Percentiles rank a stretch among this genome's conserved stretches.
phyloP scores from a whole-genome alignment of 441 rosid species.

The Geranium incanum region DNA sequence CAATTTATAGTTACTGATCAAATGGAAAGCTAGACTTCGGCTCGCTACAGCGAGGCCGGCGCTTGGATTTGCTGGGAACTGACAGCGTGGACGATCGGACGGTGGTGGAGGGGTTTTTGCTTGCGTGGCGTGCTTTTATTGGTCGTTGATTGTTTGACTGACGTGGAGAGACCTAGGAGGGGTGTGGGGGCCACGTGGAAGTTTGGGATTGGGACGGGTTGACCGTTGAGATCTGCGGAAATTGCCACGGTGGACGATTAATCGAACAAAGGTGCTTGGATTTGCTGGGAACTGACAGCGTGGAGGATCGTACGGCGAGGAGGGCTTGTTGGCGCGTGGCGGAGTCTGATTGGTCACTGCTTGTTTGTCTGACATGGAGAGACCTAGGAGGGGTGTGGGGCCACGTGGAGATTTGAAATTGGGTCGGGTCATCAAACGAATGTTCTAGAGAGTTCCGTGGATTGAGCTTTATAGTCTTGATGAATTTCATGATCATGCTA shows the following conservation, averaged over 20 bases:
- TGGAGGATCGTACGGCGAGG: conserved; percentile 40
- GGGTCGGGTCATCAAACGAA: too few species aligned
- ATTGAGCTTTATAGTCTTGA: too few species aligned
- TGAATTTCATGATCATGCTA: too few species aligned
- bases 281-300: conserved; percentile 21
- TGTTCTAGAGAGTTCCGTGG: background rate
- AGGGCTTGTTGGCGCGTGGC: conserved; percentile 2
- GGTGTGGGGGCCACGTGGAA: too few species aligned
- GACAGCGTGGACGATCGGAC: conserved; percentile 45
- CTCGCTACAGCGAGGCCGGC: background rate
- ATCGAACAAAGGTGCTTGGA: conserved; percentile 9
- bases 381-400: background rate
- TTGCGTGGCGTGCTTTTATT: conserved; percentile 36
- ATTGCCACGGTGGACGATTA: too few species aligned
- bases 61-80: conserved; percentile 17
- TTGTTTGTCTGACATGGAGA: conserved; percentile 49
- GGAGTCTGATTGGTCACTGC: conserved; percentile 20
- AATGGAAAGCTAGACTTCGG: conserved; percentile 6
- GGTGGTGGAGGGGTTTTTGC: accelerated
- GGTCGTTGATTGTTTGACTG: conserved; percentile 22
- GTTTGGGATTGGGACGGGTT: too few species aligned
- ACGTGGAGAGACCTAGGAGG: conserved; percentile 40
- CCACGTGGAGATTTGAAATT: too few species aligned
- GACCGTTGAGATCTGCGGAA: too few species aligned
- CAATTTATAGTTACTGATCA: conserved; percentile 9